These are phyloP conservation scores for Oryza longistaminata DNA, from an alignment of 176 grass and related monocot genomes.

Conservation along the genomic window DNA sequence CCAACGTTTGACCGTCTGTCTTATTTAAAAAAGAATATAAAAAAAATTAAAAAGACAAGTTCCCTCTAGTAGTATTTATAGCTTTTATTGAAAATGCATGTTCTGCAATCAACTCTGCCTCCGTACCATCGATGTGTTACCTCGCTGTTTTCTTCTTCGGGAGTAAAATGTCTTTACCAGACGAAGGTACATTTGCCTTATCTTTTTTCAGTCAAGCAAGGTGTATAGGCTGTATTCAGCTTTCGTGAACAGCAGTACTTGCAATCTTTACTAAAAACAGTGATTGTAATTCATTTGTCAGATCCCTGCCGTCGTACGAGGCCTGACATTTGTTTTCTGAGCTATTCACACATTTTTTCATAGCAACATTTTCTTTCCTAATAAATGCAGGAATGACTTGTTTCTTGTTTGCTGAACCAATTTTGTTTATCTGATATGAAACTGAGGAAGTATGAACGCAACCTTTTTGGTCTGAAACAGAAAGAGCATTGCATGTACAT, in stretches of 20 bases:
- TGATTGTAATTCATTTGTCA: no score
- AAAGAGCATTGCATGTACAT: neutral
- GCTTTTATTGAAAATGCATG: slow-evolving; percentile 23
- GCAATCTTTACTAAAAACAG: no score
- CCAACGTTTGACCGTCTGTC: no score
- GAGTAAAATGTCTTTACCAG: neutral
- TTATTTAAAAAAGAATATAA: no score
- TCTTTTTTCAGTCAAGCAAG: neutral
- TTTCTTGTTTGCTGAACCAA: slow-evolving; percentile 34
- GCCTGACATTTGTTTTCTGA: neutral
- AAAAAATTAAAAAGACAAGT: no score
- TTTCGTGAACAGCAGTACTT: neutral
- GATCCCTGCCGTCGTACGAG: no score
- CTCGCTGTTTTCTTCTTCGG: neutral
- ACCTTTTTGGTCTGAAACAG: slow-evolving; percentile 11
- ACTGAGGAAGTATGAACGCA: neutral
- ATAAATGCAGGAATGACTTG: neutral
- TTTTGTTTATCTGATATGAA: neutral
- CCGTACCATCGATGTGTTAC: neutral
- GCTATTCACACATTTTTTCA: neutral
- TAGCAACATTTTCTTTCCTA: neutral
- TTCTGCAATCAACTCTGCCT: neutral
- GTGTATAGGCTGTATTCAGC: no score
- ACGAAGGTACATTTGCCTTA: neutral
- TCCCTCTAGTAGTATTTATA: neutral